phyloP scores from a whole-genome alignment of 805 yeast species.

The Candida maesae region DNA sequence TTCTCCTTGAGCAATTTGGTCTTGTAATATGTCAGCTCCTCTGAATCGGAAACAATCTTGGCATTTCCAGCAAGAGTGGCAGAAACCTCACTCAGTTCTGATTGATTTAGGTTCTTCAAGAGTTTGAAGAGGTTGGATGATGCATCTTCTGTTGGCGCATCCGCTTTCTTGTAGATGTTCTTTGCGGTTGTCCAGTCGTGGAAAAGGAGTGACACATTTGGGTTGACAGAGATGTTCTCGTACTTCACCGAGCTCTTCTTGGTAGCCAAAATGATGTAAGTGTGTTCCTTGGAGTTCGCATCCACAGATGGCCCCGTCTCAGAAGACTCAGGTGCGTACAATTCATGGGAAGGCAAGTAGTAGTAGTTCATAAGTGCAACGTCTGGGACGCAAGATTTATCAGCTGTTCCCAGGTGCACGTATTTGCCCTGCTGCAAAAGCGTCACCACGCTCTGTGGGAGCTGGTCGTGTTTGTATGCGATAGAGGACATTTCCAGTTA shows the following conservation, averaged over 20 bases:
- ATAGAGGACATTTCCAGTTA: constrained; percentile 31
- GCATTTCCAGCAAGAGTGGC: constrained; percentile 80
- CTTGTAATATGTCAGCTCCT: constrained; percentile 57
- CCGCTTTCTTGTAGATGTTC: constrained; percentile 29
- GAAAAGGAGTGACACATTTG: constrained; percentile 74
- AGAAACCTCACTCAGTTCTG: constrained; percentile 73
- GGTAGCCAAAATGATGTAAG: constrained; percentile 68
- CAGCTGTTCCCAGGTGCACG: constrained; percentile 82
- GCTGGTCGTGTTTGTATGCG: constrained; percentile 25
- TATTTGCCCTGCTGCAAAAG: constrained; percentile 60
- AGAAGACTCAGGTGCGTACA: constrained; percentile 21
- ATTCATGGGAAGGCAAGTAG: constrained; percentile 43
- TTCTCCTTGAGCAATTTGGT: constrained; percentile 56
- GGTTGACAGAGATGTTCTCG: constrained; percentile 63
- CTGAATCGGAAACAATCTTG: constrained; percentile 43
- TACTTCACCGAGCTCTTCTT: constrained; percentile 70
- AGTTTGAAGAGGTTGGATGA: constrained; percentile 50
- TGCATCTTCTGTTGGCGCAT: constrained; percentile 30
- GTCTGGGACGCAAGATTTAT: constrained; percentile 61
- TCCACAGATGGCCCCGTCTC: constrained; percentile 22
- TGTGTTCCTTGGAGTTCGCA: constrained; percentile 33
- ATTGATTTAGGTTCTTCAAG: constrained; percentile 72
- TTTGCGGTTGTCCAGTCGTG: constrained; percentile 87
- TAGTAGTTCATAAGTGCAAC: constrained; percentile 91
- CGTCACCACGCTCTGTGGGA: constrained; percentile 36